phyloP scores from a whole-genome alignment of 352 stramenopile genomes.

The Globisporangium perplexum region DNA sequence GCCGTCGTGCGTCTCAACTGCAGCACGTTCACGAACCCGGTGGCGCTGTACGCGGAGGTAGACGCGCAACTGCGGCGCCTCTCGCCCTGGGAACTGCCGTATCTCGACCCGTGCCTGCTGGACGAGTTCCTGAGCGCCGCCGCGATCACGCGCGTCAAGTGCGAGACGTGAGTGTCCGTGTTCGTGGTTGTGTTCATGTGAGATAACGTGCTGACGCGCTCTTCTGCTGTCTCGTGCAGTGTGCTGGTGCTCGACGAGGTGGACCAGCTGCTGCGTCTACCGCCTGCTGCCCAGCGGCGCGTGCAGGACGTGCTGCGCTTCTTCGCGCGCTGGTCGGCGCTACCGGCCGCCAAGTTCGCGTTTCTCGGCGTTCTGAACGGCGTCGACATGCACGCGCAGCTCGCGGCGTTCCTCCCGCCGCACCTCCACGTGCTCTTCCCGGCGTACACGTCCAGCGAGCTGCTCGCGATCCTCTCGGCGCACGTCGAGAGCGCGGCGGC shows the following conservation, averaged over 20 bases:
- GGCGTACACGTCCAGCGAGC: constrained; percentile 46
- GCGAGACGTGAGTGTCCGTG: constrained; percentile 7
- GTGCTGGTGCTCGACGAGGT: constrained; percentile 66
- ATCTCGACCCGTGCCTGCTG: constrained; percentile 35
- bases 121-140: constrained; percentile 34
- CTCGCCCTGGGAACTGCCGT: constrained; percentile 19
- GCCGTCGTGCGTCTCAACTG: constrained; percentile 53
- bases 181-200: not conserved
- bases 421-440: constrained; percentile 43
- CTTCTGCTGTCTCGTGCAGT: not conserved
- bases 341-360: constrained; percentile 26
- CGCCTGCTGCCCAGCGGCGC: constrained; percentile 24
- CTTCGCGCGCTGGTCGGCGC: constrained; percentile 45
- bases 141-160: not conserved
- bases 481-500: constrained; percentile 24
- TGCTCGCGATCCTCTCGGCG: constrained; percentile 39
- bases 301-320: constrained; percentile 58
- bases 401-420: constrained; percentile 26
- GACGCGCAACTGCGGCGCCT: constrained; percentile 21
- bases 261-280: constrained; percentile 51
- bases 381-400: constrained; percentile 63
- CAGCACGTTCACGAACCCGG: constrained; percentile 49
- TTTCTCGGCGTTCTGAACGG: constrained; percentile 74
- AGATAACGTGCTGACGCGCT: not conserved
- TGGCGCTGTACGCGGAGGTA: constrained; percentile 36